Base-by-base conservation (phyloP, 2,329 filamentous ascomycete genomes). In the Penicillium sp. region DNA sequence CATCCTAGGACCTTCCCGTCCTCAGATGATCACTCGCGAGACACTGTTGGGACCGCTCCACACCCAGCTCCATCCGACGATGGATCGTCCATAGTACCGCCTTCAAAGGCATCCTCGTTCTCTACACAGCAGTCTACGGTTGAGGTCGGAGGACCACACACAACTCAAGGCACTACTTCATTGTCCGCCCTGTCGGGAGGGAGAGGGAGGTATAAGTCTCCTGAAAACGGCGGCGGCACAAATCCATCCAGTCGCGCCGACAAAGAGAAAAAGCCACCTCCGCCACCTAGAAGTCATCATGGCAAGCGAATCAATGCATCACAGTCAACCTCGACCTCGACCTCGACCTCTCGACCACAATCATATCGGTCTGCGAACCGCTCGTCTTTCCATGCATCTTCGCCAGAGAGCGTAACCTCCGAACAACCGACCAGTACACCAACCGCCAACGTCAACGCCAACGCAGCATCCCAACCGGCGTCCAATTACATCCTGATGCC, bases 211-310 rank as follows among this genome's bases (percentile, higher is more conserved):
- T 76, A 79, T 54, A 79, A 80, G 2, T 75, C 77, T 9, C 74
- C 78, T 3, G 82, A 84, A 42, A 75, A 76, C 2, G 83, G 84
- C 33, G 76, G 77, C 32, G 74, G 81, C 46, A 74, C 67, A 32
- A 73, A 63, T 53, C 66, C 58, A 10, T 46, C 52, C 5, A 70
- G 41, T 63, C 77, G 37, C 58, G 66, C 54, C 17, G 67, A 55
- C 54, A 61, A 79, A 58, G 88, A 87, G 66, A 85, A 84, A 70
- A 84, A 83, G 56, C 87, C 88, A 12, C 89, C 89, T 5, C 68
- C 68, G 4, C 87, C 88, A 6, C 89, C 89, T 9, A 90, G 82
- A 65, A 91, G 88, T 45, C 84, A 89, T 48, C 89, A 92, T 72
- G 90, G 90, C 4, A 92, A 88, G 70, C 79, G 86, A 15, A 88